Conservation (phyloP, 768 basidiomycete genomes). For the Pisolithus marmoratus region DNA sequence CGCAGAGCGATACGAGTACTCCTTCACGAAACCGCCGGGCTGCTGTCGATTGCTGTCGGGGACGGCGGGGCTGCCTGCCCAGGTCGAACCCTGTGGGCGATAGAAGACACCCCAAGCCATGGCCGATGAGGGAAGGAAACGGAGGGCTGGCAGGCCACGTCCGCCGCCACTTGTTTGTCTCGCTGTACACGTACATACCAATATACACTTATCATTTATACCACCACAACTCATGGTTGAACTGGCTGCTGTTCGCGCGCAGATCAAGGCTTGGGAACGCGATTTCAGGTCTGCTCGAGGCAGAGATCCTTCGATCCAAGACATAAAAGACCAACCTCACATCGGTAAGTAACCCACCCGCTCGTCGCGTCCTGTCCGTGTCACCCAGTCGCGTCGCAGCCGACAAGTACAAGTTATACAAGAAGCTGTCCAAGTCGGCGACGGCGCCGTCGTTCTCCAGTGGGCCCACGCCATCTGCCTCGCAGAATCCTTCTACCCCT, state of each 20-base stretch:
- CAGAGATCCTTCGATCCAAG: constrained; percentile 59
- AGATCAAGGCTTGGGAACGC: constrained; percentile 78
- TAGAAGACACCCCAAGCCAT: constrained; percentile 13
- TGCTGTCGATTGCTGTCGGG: not conserved
- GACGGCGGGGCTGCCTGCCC: not conserved
- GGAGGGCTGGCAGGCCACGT: not conserved
- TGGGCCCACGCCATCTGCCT: constrained; percentile 26
- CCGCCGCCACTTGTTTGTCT: constrained; percentile 1
- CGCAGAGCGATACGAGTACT: not conserved
- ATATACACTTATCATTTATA: too few species aligned
- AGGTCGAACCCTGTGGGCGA: constrained; percentile 2
- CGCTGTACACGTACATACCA: not conserved
- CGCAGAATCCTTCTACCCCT: constrained; percentile 28
- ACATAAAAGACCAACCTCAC: constrained; percentile 55
- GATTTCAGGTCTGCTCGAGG: constrained; percentile 52
- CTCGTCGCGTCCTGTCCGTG: not conserved
- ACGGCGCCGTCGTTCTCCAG: constrained; percentile 28
- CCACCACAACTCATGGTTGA: constrained; percentile 10
- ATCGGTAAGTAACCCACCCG: constrained; percentile 48
- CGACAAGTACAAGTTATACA: constrained; percentile 78
- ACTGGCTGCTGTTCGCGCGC: constrained; percentile 42
- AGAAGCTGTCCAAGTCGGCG: constrained; percentile 56
- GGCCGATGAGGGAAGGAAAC: constrained; percentile 2
- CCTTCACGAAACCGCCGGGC: constrained; percentile 3
- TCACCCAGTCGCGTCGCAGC: constrained; percentile 38